Percentiles rank a stretch among this genome's conserved stretches.
Evolutionary conservation across 2,329 filamentous ascomycete genomes (phyloP).

Genomic region (Emericellopsis cladophorae): DNA sequence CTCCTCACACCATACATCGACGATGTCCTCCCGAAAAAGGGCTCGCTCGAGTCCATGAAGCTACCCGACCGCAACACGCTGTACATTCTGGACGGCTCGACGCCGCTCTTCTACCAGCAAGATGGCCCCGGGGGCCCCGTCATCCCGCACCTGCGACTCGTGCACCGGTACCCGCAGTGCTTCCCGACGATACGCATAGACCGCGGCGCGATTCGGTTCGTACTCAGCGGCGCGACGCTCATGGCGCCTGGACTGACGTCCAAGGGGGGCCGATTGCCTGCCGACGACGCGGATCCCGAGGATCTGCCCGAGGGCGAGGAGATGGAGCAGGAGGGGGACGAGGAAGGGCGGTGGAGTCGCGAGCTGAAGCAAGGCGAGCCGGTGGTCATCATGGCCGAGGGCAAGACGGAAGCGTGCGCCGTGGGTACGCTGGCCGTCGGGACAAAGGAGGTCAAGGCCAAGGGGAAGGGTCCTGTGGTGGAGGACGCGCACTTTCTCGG

Average conservation of each 20-base stretch:
- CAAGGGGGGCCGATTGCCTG: conserved; percentile 66
- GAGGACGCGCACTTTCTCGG: conserved; percentile 90
- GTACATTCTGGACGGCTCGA: conserved; percentile 62
- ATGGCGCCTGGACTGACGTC: conserved; percentile 94
- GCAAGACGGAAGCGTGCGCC: conserved; percentile 82
- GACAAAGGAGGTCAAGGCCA: conserved; percentile 84
- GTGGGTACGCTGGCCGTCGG: conserved; percentile 75
- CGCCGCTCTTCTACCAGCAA: conserved; percentile 84
- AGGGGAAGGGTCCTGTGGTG: conserved; percentile 88
- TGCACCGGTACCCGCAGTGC: conserved; percentile 78
- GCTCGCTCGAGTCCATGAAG: conserved; percentile 81
- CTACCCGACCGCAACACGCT: conserved; percentile 82
- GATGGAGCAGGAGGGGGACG: conserved; percentile 27
- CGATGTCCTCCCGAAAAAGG: conserved; percentile 89
- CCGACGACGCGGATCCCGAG: conserved; percentile 21
- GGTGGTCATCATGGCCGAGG: conserved; percentile 83
- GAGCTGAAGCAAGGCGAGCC: conserved; percentile 72
- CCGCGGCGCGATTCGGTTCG: conserved; percentile 91
- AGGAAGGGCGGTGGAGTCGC: conserved; percentile 43
- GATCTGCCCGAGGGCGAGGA: conserved; percentile 25
- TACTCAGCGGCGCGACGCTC: conserved; percentile 81
- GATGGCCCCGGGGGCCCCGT: conserved; percentile 54
- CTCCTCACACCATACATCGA: conserved; percentile 80
- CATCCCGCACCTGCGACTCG: conserved; percentile 75
- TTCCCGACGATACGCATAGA: conserved; percentile 85